Conservation (phyloP, 139 green algal genomes). For the Eudorina sp. region DNA sequence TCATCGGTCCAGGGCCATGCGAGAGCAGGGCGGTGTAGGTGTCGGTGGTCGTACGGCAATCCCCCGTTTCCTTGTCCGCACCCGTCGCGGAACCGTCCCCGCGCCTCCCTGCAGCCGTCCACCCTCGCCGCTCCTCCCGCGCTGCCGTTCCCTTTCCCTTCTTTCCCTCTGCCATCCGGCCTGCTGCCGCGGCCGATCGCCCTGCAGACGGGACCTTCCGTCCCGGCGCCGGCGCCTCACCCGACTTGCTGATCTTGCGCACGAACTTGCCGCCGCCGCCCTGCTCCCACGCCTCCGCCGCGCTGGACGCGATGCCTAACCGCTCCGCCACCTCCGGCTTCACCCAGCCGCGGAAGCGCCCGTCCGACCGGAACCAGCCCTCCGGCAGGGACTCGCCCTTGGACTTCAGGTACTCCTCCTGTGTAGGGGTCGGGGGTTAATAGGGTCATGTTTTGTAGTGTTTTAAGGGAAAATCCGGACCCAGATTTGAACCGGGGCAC, state of each 20-base stretch:
- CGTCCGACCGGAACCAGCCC: conserved; percentile 30
- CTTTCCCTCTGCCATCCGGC: not conserved
- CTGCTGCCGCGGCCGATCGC: too few relatives aligned
- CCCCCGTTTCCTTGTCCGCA: too few relatives aligned
- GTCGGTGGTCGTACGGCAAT: too few relatives aligned
- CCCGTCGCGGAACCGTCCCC: too few relatives aligned
- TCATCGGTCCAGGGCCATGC: not conserved
- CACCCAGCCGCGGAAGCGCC: conserved; percentile 62
- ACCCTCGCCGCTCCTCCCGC: not conserved
- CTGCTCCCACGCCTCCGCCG: conserved; percentile 65
- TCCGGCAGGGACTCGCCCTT: conserved; percentile 40
- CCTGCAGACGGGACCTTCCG: too few relatives aligned
- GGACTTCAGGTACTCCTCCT: conserved; percentile 64
- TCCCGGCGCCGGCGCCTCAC: too few relatives aligned
- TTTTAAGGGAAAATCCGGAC: too few relatives aligned
- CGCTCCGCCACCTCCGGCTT: conserved; percentile 37
- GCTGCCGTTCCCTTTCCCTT: not conserved
- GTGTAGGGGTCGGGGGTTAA: not conserved
- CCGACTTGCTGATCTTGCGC: conserved; percentile 5
- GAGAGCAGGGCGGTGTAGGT: too few relatives aligned
- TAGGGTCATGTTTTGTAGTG: not conserved
- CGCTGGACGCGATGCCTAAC: conserved; percentile 56
- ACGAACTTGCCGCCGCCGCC: conserved; percentile 68
- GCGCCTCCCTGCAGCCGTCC: too few relatives aligned
- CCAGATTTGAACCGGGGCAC: too few relatives aligned